Base-by-base conservation (phyloP, 306 rosid species). In the Rosa chinensis region DNA sequence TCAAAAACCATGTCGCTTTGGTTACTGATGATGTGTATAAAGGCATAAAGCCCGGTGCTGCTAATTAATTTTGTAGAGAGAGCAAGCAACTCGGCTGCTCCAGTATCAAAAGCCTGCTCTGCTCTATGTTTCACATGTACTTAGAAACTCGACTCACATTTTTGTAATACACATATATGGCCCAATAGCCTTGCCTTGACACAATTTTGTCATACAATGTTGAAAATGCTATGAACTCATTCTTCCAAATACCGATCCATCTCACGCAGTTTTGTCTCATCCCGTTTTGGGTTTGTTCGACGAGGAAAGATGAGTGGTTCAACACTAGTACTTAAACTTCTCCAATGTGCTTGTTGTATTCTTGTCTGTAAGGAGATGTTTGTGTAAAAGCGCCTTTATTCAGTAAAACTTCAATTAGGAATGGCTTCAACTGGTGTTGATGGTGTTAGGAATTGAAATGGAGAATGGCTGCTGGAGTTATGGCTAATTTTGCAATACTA, bases 31-130 rank as follows among this genome's bases (percentile, higher is more conserved):
- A 55, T 68, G 76, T 73, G 78, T 53, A 73, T 45, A 66, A 25
- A 25, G 25, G 25, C 25, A 25, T 25, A 63, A 63, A 59, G 52
- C 40, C 59, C 18, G 72, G 73, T 59, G 59, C 77, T 78, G 81
- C 86, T 77, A 80, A 85, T 86, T 63, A 13, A 8, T 90, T 55
- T 87, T 89, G 89, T 85, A 80, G 81, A 79, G 85, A 77, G 89
- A 89, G 95, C 87, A 84, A 86, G 92, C 82, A 85, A 83, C 93
- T 90, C 88, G 83, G 86, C 90, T 90, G 93, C 92, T 90, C 87
- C 71, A 5, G 66, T 73, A 82, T 47, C 40, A 12, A 58, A 48
- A 21, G 17, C 58, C 66, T 6, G 45, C 42, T 80, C 74, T 72
- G 71, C 48, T 81, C 37, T 9, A 17, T 3, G 13, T 42, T 72